These are phyloP conservation scores for Cryptococcus sp. DNA, from an alignment of 1,284 basidiomycete species.

Conservation along the genomic window DNA sequence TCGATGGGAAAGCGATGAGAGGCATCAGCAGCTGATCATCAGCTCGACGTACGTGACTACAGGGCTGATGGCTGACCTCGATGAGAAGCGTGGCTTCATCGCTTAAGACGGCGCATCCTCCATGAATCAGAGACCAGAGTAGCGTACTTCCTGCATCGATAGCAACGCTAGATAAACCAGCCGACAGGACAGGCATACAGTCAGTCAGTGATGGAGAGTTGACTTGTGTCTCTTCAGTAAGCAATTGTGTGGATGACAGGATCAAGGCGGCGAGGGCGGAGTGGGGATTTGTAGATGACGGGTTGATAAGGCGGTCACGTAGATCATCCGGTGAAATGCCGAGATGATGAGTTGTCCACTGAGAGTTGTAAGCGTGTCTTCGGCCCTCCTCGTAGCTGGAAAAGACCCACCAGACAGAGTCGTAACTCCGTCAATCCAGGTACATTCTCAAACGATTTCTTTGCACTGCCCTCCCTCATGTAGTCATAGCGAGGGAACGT, in stretches of 20 bases:
- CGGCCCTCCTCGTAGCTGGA: too few relatives aligned
- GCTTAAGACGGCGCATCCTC: constrained; percentile 4
- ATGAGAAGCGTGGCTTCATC: constrained; percentile 30
- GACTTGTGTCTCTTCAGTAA: too few relatives aligned
- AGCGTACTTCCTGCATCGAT: constrained; percentile 25
- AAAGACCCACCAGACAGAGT: not conserved
- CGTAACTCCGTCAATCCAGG: not conserved
- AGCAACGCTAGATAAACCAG: constrained; percentile 11
- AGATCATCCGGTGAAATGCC: not conserved
- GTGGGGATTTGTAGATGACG: constrained; percentile 22
- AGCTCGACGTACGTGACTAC: not conserved
- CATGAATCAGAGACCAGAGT: constrained; percentile 15
- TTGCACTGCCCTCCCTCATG: constrained; percentile 9
- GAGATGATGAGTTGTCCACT: too few relatives aligned
- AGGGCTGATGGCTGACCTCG: constrained; percentile 21
- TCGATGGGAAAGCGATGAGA: constrained; percentile 24
- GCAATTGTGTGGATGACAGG: constrained; percentile 1
- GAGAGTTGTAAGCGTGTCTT: too few relatives aligned
- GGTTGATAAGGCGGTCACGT: constrained; percentile 17
- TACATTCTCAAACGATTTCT: constrained; percentile 11
- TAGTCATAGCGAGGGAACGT: constrained; percentile 22
- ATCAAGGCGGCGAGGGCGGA: constrained; percentile 26
- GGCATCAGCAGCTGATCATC: constrained; percentile 29
- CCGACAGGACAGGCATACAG: constrained; percentile 26
- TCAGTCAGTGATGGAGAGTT: too few relatives aligned